Conservation (phyloP, 441 rosid genomes). For the Sinapis alba region DNA sequence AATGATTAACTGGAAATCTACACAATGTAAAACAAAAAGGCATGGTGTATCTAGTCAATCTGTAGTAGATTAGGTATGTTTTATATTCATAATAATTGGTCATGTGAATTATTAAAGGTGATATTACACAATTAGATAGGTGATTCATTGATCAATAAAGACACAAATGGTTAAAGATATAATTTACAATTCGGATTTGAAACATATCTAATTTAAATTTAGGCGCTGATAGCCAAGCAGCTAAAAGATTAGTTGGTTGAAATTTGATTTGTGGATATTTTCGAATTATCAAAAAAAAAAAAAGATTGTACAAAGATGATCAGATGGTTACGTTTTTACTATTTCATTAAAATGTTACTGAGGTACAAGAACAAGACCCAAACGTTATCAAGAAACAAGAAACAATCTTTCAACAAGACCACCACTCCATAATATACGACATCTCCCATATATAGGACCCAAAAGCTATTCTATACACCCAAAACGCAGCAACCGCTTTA, state of each 20-base stretch:
- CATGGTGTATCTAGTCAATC: neutral
- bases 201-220: too few species aligned
- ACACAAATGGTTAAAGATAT: neutral
- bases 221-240: too few species aligned
- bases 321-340: conserved; percentile 19
- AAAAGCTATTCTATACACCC: conserved; percentile 32
- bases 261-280: too few species aligned
- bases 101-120: neutral
- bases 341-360: conserved; percentile 12
- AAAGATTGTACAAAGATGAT: conserved; percentile 22
- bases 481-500: conserved; percentile 31
- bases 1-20: neutral
- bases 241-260: too few species aligned
- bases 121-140: neutral
- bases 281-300: too few species aligned
- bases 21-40: neutral
- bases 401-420: conserved; percentile 22
- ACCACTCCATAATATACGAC: conserved; percentile 21
- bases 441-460: conserved; percentile 23
- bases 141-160: neutral
- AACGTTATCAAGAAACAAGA: conserved; percentile 31
- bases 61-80: neutral
- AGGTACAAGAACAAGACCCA: conserved; percentile 30
- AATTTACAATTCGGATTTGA: neutral
- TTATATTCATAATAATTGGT: neutral